Evolutionary conservation across 1,284 basidiomycete genomes (phyloP).

Genomic region (Farysia itapuensis): DNA sequence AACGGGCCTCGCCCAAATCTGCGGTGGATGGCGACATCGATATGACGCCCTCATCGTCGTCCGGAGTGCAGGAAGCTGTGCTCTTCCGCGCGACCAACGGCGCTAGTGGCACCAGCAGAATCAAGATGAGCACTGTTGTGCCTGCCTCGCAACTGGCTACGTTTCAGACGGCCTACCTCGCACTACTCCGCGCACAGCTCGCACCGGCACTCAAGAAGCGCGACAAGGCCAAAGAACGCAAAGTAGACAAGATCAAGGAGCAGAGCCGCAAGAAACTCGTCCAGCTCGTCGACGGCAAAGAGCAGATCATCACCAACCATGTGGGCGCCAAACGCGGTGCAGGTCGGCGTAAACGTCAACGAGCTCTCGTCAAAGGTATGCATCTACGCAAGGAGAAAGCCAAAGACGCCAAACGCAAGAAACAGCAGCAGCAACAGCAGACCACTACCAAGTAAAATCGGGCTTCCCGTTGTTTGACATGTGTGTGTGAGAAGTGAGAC

Average conservation of each 20-base stretch:
- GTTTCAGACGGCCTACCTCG: conserved; percentile 40
- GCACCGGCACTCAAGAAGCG: conserved; percentile 44
- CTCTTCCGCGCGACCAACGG: conserved; percentile 53
- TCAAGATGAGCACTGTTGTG: conserved; percentile 47
- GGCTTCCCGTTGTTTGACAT: too few relatives aligned
- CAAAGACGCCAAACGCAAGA: conserved; percentile 31
- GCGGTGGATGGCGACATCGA: conserved; percentile 17
- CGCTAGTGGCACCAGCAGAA: conserved; percentile 22
- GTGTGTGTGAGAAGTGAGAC: too few relatives aligned
- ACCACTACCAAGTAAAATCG: too few relatives aligned
- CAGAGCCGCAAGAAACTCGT: conserved; percentile 46
- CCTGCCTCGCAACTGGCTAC: conserved; percentile 22
- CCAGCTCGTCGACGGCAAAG: conserved; percentile 39
- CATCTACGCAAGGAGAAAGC: conserved; percentile 35
- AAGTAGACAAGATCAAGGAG: conserved; percentile 45
- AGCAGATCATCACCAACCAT: conserved; percentile 36
- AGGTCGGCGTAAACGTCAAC: conserved; percentile 41
- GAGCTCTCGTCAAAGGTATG: conserved; percentile 38
- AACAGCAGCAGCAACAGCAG: too few relatives aligned
- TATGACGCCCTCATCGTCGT: conserved; percentile 30
- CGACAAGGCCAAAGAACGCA: conserved; percentile 57
- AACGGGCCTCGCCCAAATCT: conserved; percentile 26
- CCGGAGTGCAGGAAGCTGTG: conserved; percentile 13
- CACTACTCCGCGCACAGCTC: conserved; percentile 44
- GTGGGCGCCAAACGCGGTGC: conserved; percentile 48